Conservation (phyloP, 1,284 basidiomycete species). For the Tylopilus sp. region DNA sequence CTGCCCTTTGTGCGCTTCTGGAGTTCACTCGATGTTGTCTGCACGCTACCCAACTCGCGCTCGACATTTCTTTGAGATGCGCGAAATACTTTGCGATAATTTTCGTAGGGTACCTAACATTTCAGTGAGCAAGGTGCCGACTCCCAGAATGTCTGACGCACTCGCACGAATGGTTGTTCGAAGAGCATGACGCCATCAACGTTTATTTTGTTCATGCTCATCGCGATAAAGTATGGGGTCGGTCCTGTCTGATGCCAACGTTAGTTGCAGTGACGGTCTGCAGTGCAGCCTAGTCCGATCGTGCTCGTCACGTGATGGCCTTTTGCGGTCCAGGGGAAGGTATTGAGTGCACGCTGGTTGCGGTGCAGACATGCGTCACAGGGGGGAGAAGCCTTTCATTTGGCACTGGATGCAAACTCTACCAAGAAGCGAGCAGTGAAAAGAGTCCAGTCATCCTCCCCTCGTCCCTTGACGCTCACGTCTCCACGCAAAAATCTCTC, state of each 20-base stretch:
- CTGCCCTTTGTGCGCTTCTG: slow-evolving; percentile 41
- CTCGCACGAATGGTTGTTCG: slow-evolving; percentile 82
- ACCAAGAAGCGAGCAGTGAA: slow-evolving; percentile 2
- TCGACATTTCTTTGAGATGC: slow-evolving; percentile 77
- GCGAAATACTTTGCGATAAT: slow-evolving; percentile 80
- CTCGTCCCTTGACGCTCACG: slow-evolving; percentile 24
- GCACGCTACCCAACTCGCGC: slow-evolving; percentile 65
- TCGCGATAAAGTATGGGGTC: slow-evolving; percentile 19
- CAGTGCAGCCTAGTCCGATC: slow-evolving; percentile 19
- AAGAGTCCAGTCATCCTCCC: slow-evolving; percentile 18
- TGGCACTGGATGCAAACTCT: slow-evolving; percentile 7
- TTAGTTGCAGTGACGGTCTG: background rate
- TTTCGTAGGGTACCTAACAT: slow-evolving; percentile 78
- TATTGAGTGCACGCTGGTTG: slow-evolving; percentile 17
- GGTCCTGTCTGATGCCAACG: slow-evolving; percentile 11
- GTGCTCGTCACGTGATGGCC: slow-evolving; percentile 25
- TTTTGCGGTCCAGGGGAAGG: background rate
- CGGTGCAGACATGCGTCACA: slow-evolving; percentile 12
- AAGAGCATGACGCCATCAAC: slow-evolving; percentile 79
- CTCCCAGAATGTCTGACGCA: slow-evolving; percentile 35
- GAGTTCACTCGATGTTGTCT: slow-evolving; percentile 54
- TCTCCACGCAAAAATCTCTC: slow-evolving; percentile 64
- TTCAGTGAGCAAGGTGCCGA: slow-evolving; percentile 9
- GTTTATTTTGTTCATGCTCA: slow-evolving; percentile 54
- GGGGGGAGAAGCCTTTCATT: slow-evolving; percentile 12